Conservation (phyloP, 441 rosid species). For the Populus trichocarpa region DNA sequence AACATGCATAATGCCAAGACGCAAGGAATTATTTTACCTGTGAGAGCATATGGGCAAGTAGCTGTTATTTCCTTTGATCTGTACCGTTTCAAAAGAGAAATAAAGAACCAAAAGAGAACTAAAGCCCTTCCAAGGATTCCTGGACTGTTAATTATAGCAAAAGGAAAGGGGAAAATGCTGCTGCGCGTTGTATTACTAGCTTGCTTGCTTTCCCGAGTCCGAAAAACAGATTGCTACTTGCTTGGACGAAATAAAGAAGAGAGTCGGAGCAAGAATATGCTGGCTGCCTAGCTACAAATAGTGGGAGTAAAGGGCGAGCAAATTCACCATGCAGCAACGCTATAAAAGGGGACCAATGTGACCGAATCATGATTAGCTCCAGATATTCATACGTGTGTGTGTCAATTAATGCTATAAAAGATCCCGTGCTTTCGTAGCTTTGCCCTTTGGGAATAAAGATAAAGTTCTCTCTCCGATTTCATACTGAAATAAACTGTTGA, state of each 20-base stretch:
- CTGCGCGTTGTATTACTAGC: background rate
- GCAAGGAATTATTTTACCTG: no score
- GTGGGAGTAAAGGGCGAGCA: no score
- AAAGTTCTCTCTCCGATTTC: background rate
- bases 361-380: background rate
- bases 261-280: background rate
- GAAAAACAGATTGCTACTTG: background rate
- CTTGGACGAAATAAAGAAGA: background rate
- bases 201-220: background rate
- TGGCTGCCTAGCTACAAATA: background rate
- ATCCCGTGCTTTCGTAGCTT: slow-evolving; percentile 9
- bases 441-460: slow-evolving; percentile 4
- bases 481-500: background rate
- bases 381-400: background rate
- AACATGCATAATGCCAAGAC: no score
- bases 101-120: no score
- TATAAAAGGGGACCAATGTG: background rate
- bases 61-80: background rate
- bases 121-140: slow-evolving; percentile 1
- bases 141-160: background rate
- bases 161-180: background rate
- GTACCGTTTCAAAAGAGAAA: slow-evolving; percentile 1
- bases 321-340: background rate
- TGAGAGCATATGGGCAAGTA: no score
- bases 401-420: slow-evolving; percentile 4